Base-by-base conservation (phyloP, 2,329 filamentous ascomycete genomes). In the Aureobasidium uvarum region DNA sequence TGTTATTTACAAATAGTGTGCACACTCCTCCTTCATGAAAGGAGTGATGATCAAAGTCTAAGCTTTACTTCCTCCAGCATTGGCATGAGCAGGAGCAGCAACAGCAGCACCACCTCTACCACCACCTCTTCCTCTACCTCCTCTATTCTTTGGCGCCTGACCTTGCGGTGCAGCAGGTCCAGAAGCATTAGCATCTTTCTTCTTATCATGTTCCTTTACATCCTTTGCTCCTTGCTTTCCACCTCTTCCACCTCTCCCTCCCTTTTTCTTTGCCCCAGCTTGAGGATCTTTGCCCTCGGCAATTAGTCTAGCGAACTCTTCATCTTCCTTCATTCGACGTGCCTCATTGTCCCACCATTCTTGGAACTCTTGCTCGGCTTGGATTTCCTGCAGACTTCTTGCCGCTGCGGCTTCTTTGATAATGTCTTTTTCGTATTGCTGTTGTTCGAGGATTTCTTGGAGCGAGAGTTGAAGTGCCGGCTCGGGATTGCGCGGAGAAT, bases 291-390 rank as follows among this genome's bases (percentile, higher is more conserved):
- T 55, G 1, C 64, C 64, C 20, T 66, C 62, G 5, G 62, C 51
- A 10, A 65, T 20, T 5, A 65, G 7, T 11, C 62, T 38, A 8
- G 52, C 52, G 18, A 66, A 55, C 41, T 66, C 67, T 64, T 59
- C 73, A 71, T 23, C 71, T 70, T 74, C 73, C 58, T 74, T 72
- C 43, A 89, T 85, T 33, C 90, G 83, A 67, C 84, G 83, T 71
- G 88, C 92, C 76, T 96, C 93, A 68, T 90, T 87, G 70, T 96
- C 91, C 92, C 92, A 96, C 92, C 93, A 96, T 74, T 96, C 88
- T 74, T 97, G 91, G 74, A 99, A 99, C 60, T 92, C 92, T 74
- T 99, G 95, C 77, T 99, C 95, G 69, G 95, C 87, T 75, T 99
- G 95, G 66, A 99, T 99, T 68, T 98, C 95, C 73, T 96, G 88